Conservation (phyloP, 371 early-diverging fungal species). For the Nematocida parisii region DNA sequence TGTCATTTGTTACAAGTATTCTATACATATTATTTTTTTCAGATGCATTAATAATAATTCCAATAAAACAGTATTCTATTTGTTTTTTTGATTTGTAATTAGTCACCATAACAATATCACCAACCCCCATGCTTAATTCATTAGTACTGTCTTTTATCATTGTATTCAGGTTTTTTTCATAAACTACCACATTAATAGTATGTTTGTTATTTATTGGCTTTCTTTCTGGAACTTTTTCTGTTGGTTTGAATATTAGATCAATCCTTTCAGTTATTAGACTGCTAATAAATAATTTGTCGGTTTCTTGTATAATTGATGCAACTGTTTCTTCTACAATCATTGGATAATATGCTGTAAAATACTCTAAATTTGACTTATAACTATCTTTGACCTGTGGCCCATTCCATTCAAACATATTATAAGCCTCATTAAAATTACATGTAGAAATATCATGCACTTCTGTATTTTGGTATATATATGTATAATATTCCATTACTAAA, state of each 20-base stretch:
- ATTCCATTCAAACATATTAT: no score
- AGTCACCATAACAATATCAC: neutral
- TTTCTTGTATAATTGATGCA: neutral
- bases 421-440: no score
- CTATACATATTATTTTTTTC: neutral
- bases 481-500: no score
- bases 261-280: neutral
- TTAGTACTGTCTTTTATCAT: neutral
- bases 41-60: neutral
- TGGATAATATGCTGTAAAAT: slow-evolving; percentile 32
- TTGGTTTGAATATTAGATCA: neutral
- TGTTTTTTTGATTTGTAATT: neutral
- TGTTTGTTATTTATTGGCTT: neutral
- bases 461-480: no score
- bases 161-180: neutral
- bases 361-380: slow-evolving; percentile 4
- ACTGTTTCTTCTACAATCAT: slow-evolving; percentile 38
- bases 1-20: neutral
- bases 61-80: neutral
- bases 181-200: neutral
- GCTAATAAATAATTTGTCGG: neutral
- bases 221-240: neutral
- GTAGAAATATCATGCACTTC: no score
- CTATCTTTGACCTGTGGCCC: neutral
- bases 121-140: neutral